Evolutionary conservation across 495 filamentous ascomycete species (phyloP).

Genomic region (Amorphotheca resinae): DNA sequence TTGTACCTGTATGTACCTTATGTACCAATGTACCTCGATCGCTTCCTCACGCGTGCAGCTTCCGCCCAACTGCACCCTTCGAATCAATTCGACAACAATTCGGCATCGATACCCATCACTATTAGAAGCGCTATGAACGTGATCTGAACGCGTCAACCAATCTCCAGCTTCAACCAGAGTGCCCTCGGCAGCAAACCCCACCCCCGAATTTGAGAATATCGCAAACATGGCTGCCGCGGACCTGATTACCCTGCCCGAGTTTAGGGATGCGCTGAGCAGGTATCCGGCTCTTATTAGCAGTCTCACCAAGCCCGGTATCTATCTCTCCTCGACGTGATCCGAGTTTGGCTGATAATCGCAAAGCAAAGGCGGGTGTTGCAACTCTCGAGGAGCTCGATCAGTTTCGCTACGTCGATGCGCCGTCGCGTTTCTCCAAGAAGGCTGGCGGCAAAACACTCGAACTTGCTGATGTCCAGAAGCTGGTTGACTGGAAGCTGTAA

Average conservation of each 20-base stretch:
- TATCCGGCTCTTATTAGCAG: slow-evolving; percentile 15
- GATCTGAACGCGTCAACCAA: slow-evolving; percentile 5
- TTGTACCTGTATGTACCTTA: too few relatives aligned
- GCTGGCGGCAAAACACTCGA: slow-evolving; percentile 9
- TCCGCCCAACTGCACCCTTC: not conserved
- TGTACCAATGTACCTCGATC: too few relatives aligned
- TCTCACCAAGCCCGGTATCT: slow-evolving; percentile 10
- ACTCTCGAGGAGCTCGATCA: slow-evolving; percentile 35
- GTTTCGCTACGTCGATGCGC: slow-evolving; percentile 34
- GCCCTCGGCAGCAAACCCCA: slow-evolving; percentile 9
- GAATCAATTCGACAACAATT: slow-evolving; percentile 12
- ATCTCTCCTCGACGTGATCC: not conserved
- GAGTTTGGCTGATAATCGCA: not conserved
- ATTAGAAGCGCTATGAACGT: not conserved
- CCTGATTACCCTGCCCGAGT: slow-evolving; percentile 9
- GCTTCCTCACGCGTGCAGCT: too few relatives aligned
- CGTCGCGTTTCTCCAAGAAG: slow-evolving; percentile 25
- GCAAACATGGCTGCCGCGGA: slow-evolving; percentile 11
- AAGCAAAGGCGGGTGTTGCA: slow-evolving; percentile 11
- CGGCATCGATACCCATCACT: not conserved
- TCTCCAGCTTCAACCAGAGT: not conserved
- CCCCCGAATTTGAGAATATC: not conserved
- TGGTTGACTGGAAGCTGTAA: slow-evolving; percentile 75
- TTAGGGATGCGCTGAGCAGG: slow-evolving; percentile 16
- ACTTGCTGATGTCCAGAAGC: slow-evolving; percentile 30